These are phyloP conservation scores for Ostreobium quekettii DNA, from an alignment of 139 green algal species.

Conservation along the genomic window DNA sequence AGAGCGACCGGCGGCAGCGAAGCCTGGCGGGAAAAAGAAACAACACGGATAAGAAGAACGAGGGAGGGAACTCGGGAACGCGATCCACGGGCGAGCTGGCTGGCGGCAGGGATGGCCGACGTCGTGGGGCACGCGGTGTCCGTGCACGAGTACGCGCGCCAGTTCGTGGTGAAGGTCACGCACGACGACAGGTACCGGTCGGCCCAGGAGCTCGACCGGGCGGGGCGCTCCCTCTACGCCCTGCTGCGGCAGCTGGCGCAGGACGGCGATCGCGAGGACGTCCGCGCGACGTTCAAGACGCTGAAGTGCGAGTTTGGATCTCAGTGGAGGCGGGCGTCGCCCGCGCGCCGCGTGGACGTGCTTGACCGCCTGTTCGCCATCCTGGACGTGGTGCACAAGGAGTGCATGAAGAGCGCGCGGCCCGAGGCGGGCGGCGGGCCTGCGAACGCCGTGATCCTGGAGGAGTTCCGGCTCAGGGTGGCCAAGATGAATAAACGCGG, in stretches of 20 bases:
- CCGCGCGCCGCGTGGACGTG: neutral
- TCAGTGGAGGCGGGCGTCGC: conserved; percentile 2
- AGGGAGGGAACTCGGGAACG: too few relatives aligned
- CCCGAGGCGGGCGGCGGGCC: neutral
- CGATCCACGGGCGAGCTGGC: too few relatives aligned
- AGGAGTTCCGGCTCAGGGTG: conserved; percentile 15
- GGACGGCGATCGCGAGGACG: conserved; percentile 18
- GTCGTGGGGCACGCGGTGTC: conserved; percentile 12
- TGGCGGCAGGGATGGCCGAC: too few relatives aligned
- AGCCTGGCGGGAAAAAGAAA: too few relatives aligned
- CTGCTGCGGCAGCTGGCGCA: conserved; percentile 5
- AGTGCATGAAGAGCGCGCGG: conserved; percentile 5
- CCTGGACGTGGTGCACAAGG: conserved; percentile 16
- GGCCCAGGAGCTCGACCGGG: neutral
- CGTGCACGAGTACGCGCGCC: conserved; percentile 12
- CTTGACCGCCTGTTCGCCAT: conserved; percentile 11
- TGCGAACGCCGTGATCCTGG: conserved; percentile 1
- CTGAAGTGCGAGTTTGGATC: conserved; percentile 15
- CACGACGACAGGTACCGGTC: conserved; percentile 11
- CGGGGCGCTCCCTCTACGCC: conserved; percentile 9
- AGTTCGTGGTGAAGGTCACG: conserved; percentile 14
- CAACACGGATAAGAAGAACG: too few relatives aligned
- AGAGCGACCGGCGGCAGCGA: too few relatives aligned
- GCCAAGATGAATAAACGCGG: conserved; percentile 16
- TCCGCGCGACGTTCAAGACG: conserved; percentile 14